These are phyloP conservation scores for Hyaloscypha variabilis DNA, from an alignment of 495 filamentous ascomycete genomes.

Conservation along the genomic window DNA sequence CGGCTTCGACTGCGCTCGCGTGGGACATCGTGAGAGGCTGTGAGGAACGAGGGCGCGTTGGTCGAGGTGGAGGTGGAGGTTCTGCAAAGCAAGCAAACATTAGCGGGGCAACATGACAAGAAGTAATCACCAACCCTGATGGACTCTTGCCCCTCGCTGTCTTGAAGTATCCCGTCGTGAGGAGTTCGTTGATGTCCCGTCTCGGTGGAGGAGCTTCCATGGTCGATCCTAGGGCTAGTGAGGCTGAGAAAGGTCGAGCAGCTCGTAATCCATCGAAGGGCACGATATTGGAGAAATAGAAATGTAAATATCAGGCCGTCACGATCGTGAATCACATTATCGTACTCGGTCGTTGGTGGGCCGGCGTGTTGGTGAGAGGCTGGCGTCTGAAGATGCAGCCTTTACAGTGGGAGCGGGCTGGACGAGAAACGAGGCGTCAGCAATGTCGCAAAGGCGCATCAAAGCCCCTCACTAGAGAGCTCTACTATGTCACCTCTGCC, in stretches of 20 bases:
- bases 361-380: neutral
- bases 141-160: conserved; percentile 25
- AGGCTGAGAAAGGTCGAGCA: neutral
- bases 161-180: conserved; percentile 30
- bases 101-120: neutral
- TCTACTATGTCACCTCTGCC: neutral
- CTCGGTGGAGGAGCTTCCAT: conserved; percentile 27
- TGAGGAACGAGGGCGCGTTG: conserved; percentile 8
- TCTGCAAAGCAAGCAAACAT: conserved; percentile 4
- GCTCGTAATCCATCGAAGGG: neutral
- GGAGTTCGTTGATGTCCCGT: conserved; percentile 33
- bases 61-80: conserved; percentile 10
- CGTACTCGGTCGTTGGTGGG: neutral
- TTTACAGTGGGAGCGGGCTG: neutral
- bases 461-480: neutral
- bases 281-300: neutral
- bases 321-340: neutral
- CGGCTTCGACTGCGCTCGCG: conserved; percentile 12
- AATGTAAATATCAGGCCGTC: neutral
- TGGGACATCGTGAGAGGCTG: conserved; percentile 1
- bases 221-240: conserved; percentile 1
- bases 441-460: neutral
- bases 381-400: neutral
- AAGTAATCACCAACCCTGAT: conserved; percentile 20
- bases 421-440: neutral